These are phyloP conservation scores for Aureobasidium sp. DNA, from an alignment of 2,329 filamentous ascomycete species.

Conservation along the genomic window DNA sequence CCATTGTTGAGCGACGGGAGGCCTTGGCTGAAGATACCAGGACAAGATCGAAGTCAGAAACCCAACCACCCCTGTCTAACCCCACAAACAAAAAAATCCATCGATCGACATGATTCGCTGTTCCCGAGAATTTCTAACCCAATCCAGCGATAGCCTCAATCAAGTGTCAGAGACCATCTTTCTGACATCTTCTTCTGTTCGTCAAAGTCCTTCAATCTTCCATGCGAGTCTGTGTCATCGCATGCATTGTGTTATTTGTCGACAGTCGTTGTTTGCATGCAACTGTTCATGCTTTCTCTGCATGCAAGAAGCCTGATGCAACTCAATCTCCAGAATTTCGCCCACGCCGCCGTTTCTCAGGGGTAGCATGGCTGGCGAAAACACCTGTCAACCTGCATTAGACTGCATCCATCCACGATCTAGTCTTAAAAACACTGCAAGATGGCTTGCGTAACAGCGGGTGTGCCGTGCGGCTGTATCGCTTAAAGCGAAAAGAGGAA, in stretches of 20 bases:
- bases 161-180: neutral
- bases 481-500: neutral
- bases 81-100: conserved; percentile 6
- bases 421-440: conserved; percentile 2
- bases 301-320: conserved; percentile 1
- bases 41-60: neutral
- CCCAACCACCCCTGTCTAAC: conserved; percentile 6
- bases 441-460: conserved; percentile 10
- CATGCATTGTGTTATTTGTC: neutral
- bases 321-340: neutral
- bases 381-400: conserved; percentile 12
- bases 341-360: conserved; percentile 12
- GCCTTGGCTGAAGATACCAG: neutral
- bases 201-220: conserved; percentile 6
- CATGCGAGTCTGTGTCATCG: neutral
- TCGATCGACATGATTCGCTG: conserved; percentile 11
- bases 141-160: neutral
- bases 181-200: conserved; percentile 4
- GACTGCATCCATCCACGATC: neutral
- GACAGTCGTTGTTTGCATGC: neutral
- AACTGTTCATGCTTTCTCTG: conserved; percentile 2
- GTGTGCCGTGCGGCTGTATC: neutral
- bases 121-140: neutral
- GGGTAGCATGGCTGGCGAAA: conserved; percentile 7
- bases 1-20: neutral